Base-by-base conservation (phyloP, 2,329 filamentous ascomycete species). In the Ophiobolus disseminans region DNA sequence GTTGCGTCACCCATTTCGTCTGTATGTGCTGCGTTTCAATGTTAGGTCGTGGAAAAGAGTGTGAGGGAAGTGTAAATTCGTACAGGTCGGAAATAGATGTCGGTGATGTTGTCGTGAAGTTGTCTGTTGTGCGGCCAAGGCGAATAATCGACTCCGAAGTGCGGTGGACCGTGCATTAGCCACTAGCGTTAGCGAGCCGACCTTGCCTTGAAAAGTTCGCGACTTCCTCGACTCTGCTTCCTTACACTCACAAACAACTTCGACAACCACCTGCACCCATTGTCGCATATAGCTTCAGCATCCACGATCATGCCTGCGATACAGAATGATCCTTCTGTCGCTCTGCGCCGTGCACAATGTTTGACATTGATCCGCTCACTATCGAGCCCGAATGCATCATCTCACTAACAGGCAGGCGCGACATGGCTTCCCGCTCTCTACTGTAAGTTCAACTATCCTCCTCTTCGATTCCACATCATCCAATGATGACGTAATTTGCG, bases 401-500 rank as follows among this genome's bases (percentile, higher is more conserved):
- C 6, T 9, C 13, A 26, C 40, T 43, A 43, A 43, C 21, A 19
- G 16, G 21, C 40, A 43, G 31, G n/a, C 25, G 5, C 35, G 32
- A 48, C 35, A 47, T 17, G 28, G 35, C 36, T 30, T 51, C 25
- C n/a, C 38, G 38, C 22, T 40, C 20, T 45, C 30, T 14, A 58
- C 45, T 58, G 65, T 69, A 65, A 49, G 66, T 65, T 36, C 20
- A 11, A 32, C 34, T 49, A 40, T 50, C 45, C 34, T 50, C 38
- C 45, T 47, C 26, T 23, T 28, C 14, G 14, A 7, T 22, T 47
- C 26, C 26, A 23, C 40, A 40, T 39, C 54, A 34, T 66, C 60
- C 73, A 64, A 88, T 90, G 92, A 96, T 96, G 91, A 88, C 81
- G 89, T 90, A 96, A 96, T 97, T 97, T 97, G 91, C 92, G 91